Evolutionary conservation across 192 early-diverging fungal species (phyloP), one percentile per base, ranked within the genome.

Genomic region (Mycoemilia scoparia): DNA sequence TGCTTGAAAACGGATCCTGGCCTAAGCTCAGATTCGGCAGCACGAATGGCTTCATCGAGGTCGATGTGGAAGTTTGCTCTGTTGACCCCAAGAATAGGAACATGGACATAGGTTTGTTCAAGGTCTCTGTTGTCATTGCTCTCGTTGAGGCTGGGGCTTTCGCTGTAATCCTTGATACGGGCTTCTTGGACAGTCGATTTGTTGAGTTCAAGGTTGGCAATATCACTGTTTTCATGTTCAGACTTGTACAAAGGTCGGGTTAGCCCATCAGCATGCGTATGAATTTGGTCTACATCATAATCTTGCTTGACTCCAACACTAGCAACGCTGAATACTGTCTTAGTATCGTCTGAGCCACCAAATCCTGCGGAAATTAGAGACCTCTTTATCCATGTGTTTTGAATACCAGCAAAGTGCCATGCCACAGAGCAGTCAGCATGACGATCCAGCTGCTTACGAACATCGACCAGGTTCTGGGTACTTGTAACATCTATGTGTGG

Each of bases 401-500:
- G 46, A 9, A 64, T 31, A 5, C 55, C 55, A 4, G 61, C 71
- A 43, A 73, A 75, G 38, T 71, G 57, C 57, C 70, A 66, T 17
- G 52, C 29, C 6, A 74, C 68, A 3, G 22, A 3, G 17, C 37
- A 29, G 26, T 70, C 57, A 5, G 70, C 54, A 29, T 63, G 69
- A 22, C 59, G 51, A 32, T 60, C 65, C 9, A 72, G 51, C 36
- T 76, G 70, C 16, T 54, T 46, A 17, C 68, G 61, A 9, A 73
- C 51, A 23, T 86, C 82, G 5, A 77, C 48, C 3, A 93, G 64
- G 21, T 64, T 64, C 45, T 84, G 79, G 23, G 82, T 40, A 11
- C 82, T 85, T 1, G 85, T 82, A 12, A 72, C 69, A 41, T 93
- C 88, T 26, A 89, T 64, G 21, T 69, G 44, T 23, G 78, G 75